These are phyloP conservation scores for Xanthoconium stramineum DNA, from an alignment of 768 basidiomycete genomes.

Conservation along the genomic window DNA sequence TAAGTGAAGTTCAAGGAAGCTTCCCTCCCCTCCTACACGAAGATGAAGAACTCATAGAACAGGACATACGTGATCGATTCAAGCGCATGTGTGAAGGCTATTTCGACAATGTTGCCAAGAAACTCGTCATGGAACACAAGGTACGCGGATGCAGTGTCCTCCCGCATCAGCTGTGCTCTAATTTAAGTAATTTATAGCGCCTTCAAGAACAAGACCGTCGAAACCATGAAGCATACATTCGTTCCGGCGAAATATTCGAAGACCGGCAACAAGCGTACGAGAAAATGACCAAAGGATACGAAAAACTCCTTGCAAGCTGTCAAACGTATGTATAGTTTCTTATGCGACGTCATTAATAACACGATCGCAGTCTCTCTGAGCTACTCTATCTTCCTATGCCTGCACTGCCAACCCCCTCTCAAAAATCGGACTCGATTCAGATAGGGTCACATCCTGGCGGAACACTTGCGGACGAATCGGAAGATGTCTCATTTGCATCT, in stretches of 20 bases:
- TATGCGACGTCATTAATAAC: conserved; percentile 8
- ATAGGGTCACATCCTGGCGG: conserved; percentile 54
- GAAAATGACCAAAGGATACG: conserved; percentile 95
- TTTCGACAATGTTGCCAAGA: conserved; percentile 88
- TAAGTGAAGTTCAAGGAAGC: conserved; percentile 30
- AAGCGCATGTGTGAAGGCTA: conserved; percentile 92
- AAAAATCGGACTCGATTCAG: conserved; percentile 78
- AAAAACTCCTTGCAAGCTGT: conserved; percentile 84
- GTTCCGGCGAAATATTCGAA: conserved; percentile 98
- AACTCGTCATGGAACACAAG: conserved; percentile 87
- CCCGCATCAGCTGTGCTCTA: not conserved
- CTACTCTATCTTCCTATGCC: conserved; percentile 83
- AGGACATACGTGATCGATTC: conserved; percentile 84
- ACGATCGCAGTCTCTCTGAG: conserved; percentile 71
- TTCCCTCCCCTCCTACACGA: conserved; percentile 46
- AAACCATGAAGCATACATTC: conserved; percentile 99
- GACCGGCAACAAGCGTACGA: conserved; percentile 99
- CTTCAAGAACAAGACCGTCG: conserved; percentile 95
- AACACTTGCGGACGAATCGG: conserved; percentile 49
- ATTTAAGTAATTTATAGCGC: conserved; percentile 46
- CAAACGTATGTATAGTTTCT: conserved; percentile 61
- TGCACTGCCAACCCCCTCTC: conserved; percentile 73
- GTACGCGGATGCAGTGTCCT: conserved; percentile 39
- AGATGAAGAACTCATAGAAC: conserved; percentile 76
- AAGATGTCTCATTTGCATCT: conserved; percentile 45